These are phyloP conservation scores for Globisporangium emineosum DNA, from an alignment of 352 stramenopile genomes.

Conservation along the genomic window DNA sequence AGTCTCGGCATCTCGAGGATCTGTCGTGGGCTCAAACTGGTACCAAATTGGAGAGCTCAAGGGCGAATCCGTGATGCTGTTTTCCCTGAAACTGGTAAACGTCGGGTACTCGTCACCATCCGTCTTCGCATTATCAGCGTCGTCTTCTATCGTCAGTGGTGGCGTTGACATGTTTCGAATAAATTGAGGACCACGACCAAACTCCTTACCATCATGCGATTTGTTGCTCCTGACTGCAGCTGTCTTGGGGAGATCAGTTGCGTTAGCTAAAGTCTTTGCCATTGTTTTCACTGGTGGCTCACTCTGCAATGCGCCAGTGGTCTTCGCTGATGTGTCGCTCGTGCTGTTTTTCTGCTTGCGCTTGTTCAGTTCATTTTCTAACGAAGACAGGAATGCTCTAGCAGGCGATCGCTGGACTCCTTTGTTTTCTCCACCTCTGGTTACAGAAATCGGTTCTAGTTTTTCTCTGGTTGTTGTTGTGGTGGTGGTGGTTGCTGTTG, in stretches of 20 bases:
- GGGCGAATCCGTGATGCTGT: neutral
- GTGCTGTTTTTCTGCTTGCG: slow-evolving; percentile 10
- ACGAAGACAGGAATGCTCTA: slow-evolving; percentile 20
- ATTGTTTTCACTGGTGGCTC: neutral
- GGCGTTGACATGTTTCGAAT: neutral
- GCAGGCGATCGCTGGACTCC: slow-evolving; percentile 14
- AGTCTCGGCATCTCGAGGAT: neutral
- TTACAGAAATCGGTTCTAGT: neutral
- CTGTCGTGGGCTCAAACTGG: neutral
- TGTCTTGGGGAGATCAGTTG: neutral
- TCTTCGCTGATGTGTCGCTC: neutral
- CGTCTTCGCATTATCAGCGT: neutral
- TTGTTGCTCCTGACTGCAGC: neutral
- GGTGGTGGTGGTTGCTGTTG: no score
- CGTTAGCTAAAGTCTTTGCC: neutral
- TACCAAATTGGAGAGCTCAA: neutral
- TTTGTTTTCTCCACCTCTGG: neutral
- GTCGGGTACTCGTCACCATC: neutral
- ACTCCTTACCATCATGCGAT: neutral
- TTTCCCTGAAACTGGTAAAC: slow-evolving; percentile 2
- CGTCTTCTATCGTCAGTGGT: neutral
- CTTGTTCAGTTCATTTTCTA: slow-evolving; percentile 26
- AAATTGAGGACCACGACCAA: neutral
- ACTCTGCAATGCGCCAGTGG: neutral
- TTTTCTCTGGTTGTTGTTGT: neutral